Conservation (phyloP, 805 yeast species). For the Sugiyamaella valdiviana region DNA sequence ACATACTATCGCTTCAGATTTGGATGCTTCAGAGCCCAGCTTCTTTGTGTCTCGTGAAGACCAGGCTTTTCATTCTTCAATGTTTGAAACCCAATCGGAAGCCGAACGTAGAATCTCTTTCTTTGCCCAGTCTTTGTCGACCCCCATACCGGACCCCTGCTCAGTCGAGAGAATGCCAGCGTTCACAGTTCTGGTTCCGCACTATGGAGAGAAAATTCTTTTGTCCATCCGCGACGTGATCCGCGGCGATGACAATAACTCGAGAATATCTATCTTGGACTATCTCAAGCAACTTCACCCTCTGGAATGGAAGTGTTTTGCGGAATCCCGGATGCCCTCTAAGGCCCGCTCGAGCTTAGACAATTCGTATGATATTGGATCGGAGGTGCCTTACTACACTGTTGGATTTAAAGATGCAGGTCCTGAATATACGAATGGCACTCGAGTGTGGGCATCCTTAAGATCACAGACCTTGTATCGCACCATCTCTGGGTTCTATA, state of each 20-base stretch:
- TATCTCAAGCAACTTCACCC: conserved; percentile 68
- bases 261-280: conserved; percentile 65
- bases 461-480: conserved; percentile 79
- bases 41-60: conserved; percentile 83
- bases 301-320: conserved; percentile 76
- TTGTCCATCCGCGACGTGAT: conserved; percentile 73
- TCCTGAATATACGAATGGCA: conserved; percentile 58
- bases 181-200: conserved; percentile 80
- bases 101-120: conserved; percentile 80
- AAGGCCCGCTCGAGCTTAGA: neutral
- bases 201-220: conserved; percentile 75
- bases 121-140: conserved; percentile 83
- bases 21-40: conserved; percentile 42
- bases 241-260: conserved; percentile 56
- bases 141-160: conserved; percentile 72
- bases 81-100: conserved; percentile 59
- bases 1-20: conserved; percentile 40
- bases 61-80: conserved; percentile 51
- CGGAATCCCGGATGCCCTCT: conserved; percentile 24
- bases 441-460: conserved; percentile 82
- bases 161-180: conserved; percentile 68
- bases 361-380: neutral
- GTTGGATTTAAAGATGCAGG: conserved; percentile 66
- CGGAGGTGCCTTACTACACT: conserved; percentile 62
- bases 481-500: conserved; percentile 78